A percentile compares a stretch with the other conserved stretches of the same genome.
Conservation (phyloP, 345 rosid species). For the Populus deltoides region DNA sequence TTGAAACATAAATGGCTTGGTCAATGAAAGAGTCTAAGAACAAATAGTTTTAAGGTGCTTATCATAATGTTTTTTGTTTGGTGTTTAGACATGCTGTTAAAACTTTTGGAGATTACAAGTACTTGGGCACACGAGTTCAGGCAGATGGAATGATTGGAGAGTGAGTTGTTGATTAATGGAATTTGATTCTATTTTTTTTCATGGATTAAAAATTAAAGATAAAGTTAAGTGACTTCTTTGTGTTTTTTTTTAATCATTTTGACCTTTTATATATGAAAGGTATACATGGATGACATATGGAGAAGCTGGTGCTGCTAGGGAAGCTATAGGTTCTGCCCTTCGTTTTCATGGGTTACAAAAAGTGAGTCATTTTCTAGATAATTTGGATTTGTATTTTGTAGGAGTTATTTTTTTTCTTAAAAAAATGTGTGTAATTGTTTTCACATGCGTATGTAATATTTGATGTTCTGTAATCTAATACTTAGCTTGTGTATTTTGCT, state of each 20-base stretch:
- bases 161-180: conserved; percentile 42
- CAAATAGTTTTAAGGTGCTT: not conserved
- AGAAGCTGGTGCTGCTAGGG: conserved; percentile 65
- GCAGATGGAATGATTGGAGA: conserved; percentile 73
- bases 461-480: not conserved
- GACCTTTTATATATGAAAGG: conserved; percentile 31
- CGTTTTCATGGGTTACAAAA: conserved; percentile 48
- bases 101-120: conserved; percentile 58
- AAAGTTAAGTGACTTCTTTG: not conserved
- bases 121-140: conserved; percentile 68
- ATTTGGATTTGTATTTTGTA: not conserved
- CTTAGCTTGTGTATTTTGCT: not conserved
- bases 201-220: not conserved
- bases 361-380: conserved; percentile 35
- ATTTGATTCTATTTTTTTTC: not conserved
- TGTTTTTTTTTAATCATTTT: not conserved
- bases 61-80: not conserved
- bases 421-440: too few species aligned
- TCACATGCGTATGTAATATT: too few species aligned
- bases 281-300: conserved; percentile 92
- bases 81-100: conserved; percentile 56
- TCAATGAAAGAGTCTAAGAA: not conserved
- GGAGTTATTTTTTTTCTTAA: too few species aligned
- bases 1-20: not conserved
- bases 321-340: conserved; percentile 88